Conservation (phyloP, 176 grass and related monocot species). For the Lolium rigidum region DNA sequence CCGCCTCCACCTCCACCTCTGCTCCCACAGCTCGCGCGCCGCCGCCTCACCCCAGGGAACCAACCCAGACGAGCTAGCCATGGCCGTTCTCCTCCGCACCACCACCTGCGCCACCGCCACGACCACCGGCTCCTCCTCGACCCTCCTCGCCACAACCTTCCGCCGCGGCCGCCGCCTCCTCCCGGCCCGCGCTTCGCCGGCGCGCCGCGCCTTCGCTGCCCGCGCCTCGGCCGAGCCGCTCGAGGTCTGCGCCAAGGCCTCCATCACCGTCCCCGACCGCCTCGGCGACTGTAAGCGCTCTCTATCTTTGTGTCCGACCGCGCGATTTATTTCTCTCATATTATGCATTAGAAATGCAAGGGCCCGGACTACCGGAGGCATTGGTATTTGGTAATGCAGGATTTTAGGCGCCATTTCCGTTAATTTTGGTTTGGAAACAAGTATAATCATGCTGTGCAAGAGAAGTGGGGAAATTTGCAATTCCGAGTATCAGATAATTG, state of each 20-base stretch:
- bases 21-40: conserved; percentile 17
- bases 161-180: conserved; percentile 35
- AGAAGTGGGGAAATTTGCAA: too few relatives aligned
- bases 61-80: conserved; percentile 1
- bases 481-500: neutral
- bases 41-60: neutral
- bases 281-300: conserved; percentile 83
- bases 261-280: conserved; percentile 59
- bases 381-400: conserved; percentile 10
- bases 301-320: neutral
- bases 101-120: conserved; percentile 30
- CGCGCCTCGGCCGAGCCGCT: conserved; percentile 60
- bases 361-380: neutral
- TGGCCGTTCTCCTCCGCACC: conserved; percentile 47
- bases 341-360: neutral
- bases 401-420: neutral
- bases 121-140: neutral
- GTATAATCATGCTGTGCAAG: neutral
- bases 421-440: neutral
- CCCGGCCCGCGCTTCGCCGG: neutral
- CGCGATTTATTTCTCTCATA: neutral
- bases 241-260: conserved; percentile 85
- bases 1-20: neutral
- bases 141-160: conserved; percentile 47
- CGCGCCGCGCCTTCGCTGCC: conserved; percentile 31